Evolutionary conservation across 2,329 filamentous ascomycete genomes (phyloP).

Genomic region (Neoarthrinium moseri): DNA sequence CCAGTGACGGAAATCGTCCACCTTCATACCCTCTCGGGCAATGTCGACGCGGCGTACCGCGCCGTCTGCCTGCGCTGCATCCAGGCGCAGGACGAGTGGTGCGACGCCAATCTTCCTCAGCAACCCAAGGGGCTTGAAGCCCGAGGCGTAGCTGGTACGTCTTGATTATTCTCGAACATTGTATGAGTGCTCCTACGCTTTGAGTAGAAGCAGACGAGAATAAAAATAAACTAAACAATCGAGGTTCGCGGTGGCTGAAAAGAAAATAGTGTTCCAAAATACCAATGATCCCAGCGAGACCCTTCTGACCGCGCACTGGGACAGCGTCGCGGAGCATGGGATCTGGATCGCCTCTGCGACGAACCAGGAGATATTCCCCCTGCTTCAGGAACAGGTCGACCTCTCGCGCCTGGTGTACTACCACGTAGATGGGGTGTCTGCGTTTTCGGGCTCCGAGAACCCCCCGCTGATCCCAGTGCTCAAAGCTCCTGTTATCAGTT

Average conservation of each 20-base stretch:
- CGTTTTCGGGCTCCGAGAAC: conserved; percentile 14
- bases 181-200: neutral
- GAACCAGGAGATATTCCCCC: conserved; percentile 34
- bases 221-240: no score
- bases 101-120: conserved; percentile 25
- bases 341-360: conserved; percentile 42
- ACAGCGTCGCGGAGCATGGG: conserved; percentile 37
- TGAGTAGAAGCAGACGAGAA: no score
- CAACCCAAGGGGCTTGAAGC: conserved; percentile 30
- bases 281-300: conserved; percentile 33
- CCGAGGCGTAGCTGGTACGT: conserved; percentile 24
- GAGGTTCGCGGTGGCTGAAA: no score
- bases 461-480: conserved; percentile 17
- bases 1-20: conserved; percentile 26
- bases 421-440: conserved; percentile 36
- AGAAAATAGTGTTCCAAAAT: conserved; percentile 27
- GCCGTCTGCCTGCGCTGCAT: conserved; percentile 29
- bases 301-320: conserved; percentile 46
- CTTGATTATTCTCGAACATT: neutral
- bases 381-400: conserved; percentile 31
- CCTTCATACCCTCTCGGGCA: conserved; percentile 22
- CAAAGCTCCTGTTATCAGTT: conserved; percentile 33
- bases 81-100: conserved; percentile 38
- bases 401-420: conserved; percentile 35
- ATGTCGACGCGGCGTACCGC: conserved; percentile 30